Percentiles rank a stretch among this genome's conserved stretches.
Evolutionary conservation across 139 green algal species (phyloP).

Genomic region (Axilococcus clingmanii): DNA sequence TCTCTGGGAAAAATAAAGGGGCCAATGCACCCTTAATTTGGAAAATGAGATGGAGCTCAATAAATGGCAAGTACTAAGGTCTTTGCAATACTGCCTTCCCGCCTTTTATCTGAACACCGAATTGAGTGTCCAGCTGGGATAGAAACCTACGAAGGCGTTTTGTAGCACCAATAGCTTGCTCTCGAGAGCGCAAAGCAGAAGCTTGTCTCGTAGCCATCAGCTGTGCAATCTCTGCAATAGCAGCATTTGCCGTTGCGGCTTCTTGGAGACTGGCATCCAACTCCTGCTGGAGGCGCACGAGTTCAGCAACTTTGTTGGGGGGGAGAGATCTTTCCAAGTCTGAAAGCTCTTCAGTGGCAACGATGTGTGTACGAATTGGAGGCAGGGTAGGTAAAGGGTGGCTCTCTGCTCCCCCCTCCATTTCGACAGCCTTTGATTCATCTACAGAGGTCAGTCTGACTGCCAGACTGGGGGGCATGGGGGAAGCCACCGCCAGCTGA

Average conservation of each 20-base stretch:
- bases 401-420: not conserved
- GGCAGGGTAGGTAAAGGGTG: not conserved
- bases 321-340: conserved; percentile 11
- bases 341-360: conserved; percentile 1
- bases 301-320: conserved; percentile 22
- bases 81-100: no score
- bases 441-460: no score
- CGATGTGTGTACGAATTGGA: no score
- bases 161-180: conserved; percentile 18
- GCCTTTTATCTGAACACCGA: conserved; percentile 18
- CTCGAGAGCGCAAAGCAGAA: conserved; percentile 17
- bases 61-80: no score
- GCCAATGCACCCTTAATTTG: not conserved
- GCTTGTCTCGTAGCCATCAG: conserved; percentile 43
- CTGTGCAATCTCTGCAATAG: conserved; percentile 40
- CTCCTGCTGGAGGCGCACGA: conserved; percentile 18
- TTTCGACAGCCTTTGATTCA: no score
- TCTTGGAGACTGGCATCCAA: conserved; percentile 17
- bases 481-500: not conserved
- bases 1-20: not conserved
- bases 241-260: conserved; percentile 30
- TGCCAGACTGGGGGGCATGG: not conserved
- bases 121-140: conserved; percentile 29
- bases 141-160: conserved; percentile 34
- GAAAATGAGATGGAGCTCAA: no score